Percentiles rank a stretch among this genome's conserved stretches.
Conservation (phyloP, 345 rosid species). For the Eucalyptus marginata region DNA sequence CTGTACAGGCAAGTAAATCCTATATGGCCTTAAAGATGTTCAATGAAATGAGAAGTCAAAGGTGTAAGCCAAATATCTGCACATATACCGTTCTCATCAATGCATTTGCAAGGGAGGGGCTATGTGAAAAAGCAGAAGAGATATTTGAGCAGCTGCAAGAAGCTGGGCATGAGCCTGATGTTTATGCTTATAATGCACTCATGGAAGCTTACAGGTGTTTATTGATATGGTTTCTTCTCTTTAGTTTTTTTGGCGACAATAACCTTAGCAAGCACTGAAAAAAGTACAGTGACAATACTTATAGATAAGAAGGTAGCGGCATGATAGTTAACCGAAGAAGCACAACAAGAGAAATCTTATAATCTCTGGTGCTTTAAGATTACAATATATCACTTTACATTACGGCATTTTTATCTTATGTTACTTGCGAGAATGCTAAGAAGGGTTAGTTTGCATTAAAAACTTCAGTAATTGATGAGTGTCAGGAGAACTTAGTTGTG, state of each 20-base stretch:
- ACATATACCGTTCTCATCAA: slow-evolving; percentile 77
- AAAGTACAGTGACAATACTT: neutral
- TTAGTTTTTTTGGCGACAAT: neutral
- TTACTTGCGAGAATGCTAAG: neutral
- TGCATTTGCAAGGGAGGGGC: slow-evolving; percentile 96
- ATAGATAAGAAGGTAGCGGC: neutral
- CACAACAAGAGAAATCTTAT: neutral
- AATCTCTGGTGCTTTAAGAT: neutral
- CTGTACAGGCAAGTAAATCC: slow-evolving; percentile 62
- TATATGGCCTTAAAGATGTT: slow-evolving; percentile 70
- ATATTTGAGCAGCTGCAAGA: slow-evolving; percentile 87
- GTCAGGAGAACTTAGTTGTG: neutral
- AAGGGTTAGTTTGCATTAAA: neutral
- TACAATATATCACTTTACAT: neutral
- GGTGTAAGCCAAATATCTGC: slow-evolving; percentile 77
- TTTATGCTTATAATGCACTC: slow-evolving; percentile 83
- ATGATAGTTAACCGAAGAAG: neutral
- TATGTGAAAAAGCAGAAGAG: slow-evolving; percentile 92
- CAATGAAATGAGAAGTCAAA: slow-evolving; percentile 73
- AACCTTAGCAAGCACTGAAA: neutral
- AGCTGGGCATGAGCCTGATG: slow-evolving; percentile 82
- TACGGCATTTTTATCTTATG: neutral
- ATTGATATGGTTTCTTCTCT: neutral
- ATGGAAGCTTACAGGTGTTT: slow-evolving; percentile 82
- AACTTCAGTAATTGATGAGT: neutral